phyloP scores from a whole-genome alignment of 1,139 yeast genomes.

The Groenewaldozyma sp. region DNA sequence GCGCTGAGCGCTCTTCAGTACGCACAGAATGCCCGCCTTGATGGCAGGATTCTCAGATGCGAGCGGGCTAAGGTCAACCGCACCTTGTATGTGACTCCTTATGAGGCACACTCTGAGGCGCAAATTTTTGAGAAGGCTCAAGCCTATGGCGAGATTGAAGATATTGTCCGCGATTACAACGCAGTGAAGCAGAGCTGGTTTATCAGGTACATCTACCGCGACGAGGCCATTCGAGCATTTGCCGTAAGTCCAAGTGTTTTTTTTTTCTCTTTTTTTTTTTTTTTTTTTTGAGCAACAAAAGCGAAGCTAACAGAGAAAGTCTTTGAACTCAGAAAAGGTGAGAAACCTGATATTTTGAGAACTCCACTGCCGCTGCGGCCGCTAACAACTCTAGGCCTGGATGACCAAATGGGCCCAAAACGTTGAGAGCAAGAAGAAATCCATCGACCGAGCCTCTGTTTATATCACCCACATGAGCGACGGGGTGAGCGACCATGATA shows the following conservation, averaged over 20 bases:
- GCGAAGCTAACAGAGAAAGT: background rate
- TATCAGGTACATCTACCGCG: conserved; percentile 72
- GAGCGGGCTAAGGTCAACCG: conserved; percentile 89
- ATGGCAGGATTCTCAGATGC: conserved; percentile 73
- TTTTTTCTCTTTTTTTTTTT: background rate
- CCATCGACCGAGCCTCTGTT: conserved; percentile 61
- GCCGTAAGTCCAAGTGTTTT: conserved; percentile 35
- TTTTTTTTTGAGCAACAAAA: background rate
- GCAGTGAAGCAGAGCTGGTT: conserved; percentile 49
- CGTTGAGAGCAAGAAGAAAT: conserved; percentile 28
- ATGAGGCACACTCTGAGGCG: conserved; percentile 19
- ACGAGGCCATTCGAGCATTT: conserved; percentile 84
- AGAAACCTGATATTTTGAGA: conserved; percentile 4
- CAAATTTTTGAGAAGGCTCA: conserved; percentile 35
- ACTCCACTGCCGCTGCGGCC: conserved; percentile 5
- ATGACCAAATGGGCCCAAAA: conserved; percentile 82
- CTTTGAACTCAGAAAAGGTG: conserved; percentile 2
- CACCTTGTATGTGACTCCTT: conserved; percentile 44
- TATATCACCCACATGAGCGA: conserved; percentile 67
- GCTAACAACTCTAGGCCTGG: conserved; percentile 37
- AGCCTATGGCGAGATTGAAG: conserved; percentile 67
- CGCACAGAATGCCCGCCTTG: conserved; percentile 61
- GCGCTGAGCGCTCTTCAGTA: conserved; percentile 57
- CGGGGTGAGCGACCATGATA: conserved; percentile 44
- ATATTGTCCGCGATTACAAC: conserved; percentile 33